Evolutionary conservation across 148 eudicot genomes (phyloP), one percentile per base, ranked within the genome.

Genomic region (Amaranthus palmeri): DNA sequence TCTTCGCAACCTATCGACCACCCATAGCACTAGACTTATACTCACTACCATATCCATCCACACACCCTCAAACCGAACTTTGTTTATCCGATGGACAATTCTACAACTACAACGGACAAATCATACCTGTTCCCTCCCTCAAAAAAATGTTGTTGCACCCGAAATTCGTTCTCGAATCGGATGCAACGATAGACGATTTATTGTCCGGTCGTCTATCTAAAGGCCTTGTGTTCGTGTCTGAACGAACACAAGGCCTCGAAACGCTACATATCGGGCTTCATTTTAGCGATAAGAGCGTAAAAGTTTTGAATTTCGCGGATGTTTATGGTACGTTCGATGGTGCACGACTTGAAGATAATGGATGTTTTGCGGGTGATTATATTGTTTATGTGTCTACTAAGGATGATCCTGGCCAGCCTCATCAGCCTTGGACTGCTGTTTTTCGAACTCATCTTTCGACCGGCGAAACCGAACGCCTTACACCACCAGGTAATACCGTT

Each of bases 371-470:
- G 8, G 75, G 57, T 42, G 61, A 72, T n/a, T 41, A 53, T 62
- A 5, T 72, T 0, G 40, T 62, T 2, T 72, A 72, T 62, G 68
- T 72, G 4, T 25, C 60, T 0, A 72, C 75, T 1, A 51, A 8
- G 67, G 68, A 72, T 0, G 52, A 62, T 15, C 68, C 75, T n/a
- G 9, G 10, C 5, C 41, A 42, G 17, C 36, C 45, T 51, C 75
- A 63, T 49, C 67, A 72, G 42, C 75, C 75, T 63, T 72, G 75
- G 75, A 72, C 64, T 44, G 73, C 73, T 25, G 69, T 76, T 53
- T 76, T 60, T 45, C 36, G 43, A 45, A 76, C 78, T 8, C n/a
- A 61, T 69, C 68, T 76, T 4, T 7, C 7, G 0, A 69, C 73
- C 6, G 69, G 69, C 4, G 42, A 4, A 18, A 76, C 78, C 0